phyloP scores from a whole-genome alignment of 148 eudicot genomes.

The Vaccinium darrowii region DNA sequence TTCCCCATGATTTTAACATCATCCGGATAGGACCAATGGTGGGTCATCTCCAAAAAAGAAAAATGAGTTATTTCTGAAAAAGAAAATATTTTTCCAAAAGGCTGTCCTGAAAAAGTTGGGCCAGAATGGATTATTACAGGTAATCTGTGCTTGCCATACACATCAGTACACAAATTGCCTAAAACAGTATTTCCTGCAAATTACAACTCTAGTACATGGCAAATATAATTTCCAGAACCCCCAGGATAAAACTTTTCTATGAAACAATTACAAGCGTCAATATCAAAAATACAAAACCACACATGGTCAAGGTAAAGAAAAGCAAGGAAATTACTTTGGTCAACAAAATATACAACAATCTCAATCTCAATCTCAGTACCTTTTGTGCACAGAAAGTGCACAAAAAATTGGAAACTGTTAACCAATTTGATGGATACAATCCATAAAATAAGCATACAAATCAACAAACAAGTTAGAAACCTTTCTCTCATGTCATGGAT shows the following conservation, averaged over 20 bases:
- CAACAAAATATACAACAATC: slow-evolving; percentile 15
- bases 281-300: neutral
- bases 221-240: neutral
- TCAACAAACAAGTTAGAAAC: neutral
- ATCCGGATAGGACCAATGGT: too few relatives aligned
- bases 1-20: too few relatives aligned
- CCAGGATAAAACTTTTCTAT: neutral
- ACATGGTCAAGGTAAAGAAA: neutral
- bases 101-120: neutral
- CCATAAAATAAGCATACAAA: neutral
- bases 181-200: neutral
- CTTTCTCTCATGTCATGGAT: neutral
- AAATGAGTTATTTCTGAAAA: neutral
- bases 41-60: too few relatives aligned
- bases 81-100: neutral
- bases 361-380: neutral
- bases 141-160: neutral
- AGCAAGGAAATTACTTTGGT: neutral
- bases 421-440: neutral
- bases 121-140: neutral
- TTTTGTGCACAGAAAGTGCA: slow-evolving; percentile 21
- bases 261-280: neutral
- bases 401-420: neutral
- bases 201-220: neutral
- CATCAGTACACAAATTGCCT: neutral